These are phyloP conservation scores for Sphagnum tenellum DNA, from an alignment of 225 moss, liverwort and hornwort genomes.

Conservation along the genomic window DNA sequence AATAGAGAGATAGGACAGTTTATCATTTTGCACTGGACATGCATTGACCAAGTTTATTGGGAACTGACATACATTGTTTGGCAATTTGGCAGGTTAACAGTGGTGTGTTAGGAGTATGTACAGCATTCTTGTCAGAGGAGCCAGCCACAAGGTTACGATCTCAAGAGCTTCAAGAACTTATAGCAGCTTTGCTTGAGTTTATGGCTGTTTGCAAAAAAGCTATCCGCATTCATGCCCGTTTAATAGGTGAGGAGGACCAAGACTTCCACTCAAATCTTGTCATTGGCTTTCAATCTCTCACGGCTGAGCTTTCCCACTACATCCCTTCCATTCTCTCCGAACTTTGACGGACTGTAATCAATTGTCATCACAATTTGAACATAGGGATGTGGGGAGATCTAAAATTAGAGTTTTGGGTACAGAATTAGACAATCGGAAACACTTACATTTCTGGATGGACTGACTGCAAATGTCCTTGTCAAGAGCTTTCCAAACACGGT, in stretches of 20 bases:
- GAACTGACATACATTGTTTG: background rate
- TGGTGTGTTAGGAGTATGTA: slow-evolving; percentile 96
- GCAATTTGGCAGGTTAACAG: slow-evolving; percentile 70
- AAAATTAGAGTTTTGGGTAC: too few relatives aligned
- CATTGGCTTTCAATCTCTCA: slow-evolving; percentile 92
- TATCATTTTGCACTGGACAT: too few relatives aligned
- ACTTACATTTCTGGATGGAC: too few relatives aligned
- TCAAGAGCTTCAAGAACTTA: slow-evolving; percentile 96
- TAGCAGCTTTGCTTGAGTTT: slow-evolving; percentile 87
- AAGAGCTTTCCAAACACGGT: too few relatives aligned
- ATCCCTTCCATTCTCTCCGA: slow-evolving; percentile 94
- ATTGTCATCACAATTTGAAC: too few relatives aligned
- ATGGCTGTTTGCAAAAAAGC: slow-evolving; percentile 99
- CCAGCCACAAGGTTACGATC: slow-evolving; percentile 72
- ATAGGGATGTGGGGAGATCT: too few relatives aligned
- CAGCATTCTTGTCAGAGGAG: slow-evolving; percentile 94
- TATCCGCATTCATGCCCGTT: slow-evolving; percentile 78
- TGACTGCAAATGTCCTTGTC: too few relatives aligned
- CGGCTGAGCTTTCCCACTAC: slow-evolving; percentile 89
- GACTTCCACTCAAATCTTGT: slow-evolving; percentile 97
- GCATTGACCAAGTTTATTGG: too few relatives aligned
- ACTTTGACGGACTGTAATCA: slow-evolving; percentile 24
- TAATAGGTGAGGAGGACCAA: slow-evolving; percentile 95
- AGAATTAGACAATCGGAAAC: too few relatives aligned
- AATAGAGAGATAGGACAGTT: too few relatives aligned